phyloP scores from a whole-genome alignment of 1,284 basidiomycete genomes.

The Thelephora terrestris region DNA sequence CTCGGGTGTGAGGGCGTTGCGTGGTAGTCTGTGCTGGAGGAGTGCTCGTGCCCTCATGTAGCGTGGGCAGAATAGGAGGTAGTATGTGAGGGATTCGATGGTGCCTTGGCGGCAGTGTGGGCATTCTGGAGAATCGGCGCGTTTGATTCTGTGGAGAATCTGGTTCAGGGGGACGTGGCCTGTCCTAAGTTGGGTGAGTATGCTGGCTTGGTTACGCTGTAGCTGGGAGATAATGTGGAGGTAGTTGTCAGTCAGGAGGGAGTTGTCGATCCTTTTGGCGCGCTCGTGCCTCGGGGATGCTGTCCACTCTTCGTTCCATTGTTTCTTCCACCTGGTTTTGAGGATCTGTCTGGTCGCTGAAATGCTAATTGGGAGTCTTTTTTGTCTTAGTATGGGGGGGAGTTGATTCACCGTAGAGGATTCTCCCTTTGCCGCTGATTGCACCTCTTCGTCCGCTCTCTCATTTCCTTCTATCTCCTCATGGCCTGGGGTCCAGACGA shows the following conservation, averaged over 20 bases:
- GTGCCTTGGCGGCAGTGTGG: background rate
- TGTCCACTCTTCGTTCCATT: no score
- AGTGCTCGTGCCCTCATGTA: no score
- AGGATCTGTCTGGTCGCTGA: conserved; percentile 1
- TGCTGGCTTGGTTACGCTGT: background rate
- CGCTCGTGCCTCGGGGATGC: background rate
- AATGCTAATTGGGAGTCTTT: conserved; percentile 8
- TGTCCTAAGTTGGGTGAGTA: background rate
- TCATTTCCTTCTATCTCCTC: conserved; percentile 11
- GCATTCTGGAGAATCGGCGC: no score
- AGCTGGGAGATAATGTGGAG: background rate
- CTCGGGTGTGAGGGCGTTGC: no score
- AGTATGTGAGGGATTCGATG: background rate
- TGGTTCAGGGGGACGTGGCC: background rate
- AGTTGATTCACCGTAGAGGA: background rate
- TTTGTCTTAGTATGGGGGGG: conserved; percentile 5
- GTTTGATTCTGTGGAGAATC: background rate
- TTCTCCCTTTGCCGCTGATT: conserved; percentile 10
- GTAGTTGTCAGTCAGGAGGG: background rate
- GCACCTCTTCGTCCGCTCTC: no score
- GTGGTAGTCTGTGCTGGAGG: no score
- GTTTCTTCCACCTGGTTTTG: background rate
- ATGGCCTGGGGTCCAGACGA: conserved; percentile 11
- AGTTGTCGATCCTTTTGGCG: background rate
- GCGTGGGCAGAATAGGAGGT: background rate